These are phyloP conservation scores for Nicotiana attenuata DNA, from an alignment of 257 asterid species.

Conservation along the genomic window DNA sequence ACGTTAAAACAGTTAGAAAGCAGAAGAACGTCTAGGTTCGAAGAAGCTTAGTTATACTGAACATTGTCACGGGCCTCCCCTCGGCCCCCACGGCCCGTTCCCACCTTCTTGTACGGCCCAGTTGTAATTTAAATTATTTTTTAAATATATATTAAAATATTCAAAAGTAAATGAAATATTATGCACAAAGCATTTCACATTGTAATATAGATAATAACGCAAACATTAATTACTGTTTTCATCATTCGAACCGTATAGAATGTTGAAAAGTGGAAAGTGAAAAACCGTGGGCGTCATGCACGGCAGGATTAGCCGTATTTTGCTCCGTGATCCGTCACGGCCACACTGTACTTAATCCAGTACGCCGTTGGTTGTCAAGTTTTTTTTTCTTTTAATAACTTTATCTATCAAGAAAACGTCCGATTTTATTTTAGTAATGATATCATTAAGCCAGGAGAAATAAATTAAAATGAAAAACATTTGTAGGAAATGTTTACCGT, in stretches of 20 bases:
- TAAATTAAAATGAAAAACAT: too few relatives aligned
- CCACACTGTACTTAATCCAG: not conserved
- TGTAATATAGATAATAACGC: too few relatives aligned
- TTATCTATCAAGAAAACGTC: too few relatives aligned
- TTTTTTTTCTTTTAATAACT: too few relatives aligned
- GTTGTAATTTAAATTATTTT: not conserved
- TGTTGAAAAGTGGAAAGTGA: not conserved
- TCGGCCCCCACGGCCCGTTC: not conserved
- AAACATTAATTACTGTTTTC: too few relatives aligned
- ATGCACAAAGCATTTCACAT: too few relatives aligned
- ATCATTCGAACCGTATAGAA: too few relatives aligned
- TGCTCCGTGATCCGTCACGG: not conserved
- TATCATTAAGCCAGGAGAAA: too few relatives aligned
- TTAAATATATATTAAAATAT: too few relatives aligned
- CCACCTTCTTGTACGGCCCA: constrained; percentile 15
- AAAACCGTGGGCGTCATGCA: not conserved
- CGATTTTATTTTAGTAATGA: too few relatives aligned
- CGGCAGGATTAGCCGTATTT: not conserved
- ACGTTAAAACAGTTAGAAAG: constrained; percentile 6
- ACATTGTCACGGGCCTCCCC: not conserved
- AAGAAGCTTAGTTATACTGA: constrained; percentile 22
- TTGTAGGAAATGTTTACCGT: too few relatives aligned
- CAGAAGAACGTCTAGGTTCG: constrained; percentile 24
- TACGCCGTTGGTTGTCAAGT: not conserved
- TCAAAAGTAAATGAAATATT: too few relatives aligned